These are phyloP conservation scores for Alternaria hordeiaustralica DNA, from an alignment of 2,329 filamentous ascomycete species.

Conservation along the genomic window DNA sequence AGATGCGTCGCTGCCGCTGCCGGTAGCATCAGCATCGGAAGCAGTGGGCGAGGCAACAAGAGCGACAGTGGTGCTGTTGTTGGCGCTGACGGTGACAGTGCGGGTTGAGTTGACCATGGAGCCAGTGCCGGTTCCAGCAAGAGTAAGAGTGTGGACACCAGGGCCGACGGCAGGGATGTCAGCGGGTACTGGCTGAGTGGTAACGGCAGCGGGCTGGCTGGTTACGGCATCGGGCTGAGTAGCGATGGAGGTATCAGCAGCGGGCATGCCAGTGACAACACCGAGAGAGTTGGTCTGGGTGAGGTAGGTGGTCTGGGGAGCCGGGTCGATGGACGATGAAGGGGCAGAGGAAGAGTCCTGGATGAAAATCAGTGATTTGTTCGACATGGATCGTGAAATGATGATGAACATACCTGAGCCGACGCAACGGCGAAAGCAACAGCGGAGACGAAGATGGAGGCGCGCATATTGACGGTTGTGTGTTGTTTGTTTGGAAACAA, in stretches of 20 bases:
- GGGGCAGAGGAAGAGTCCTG: constrained; percentile 6
- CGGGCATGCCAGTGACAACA: constrained; percentile 40
- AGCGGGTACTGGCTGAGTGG: constrained; percentile 34
- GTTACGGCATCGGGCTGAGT: constrained; percentile 33
- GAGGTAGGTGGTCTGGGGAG: constrained; percentile 39
- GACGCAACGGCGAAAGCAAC: constrained; percentile 38
- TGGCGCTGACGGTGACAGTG: constrained; percentile 42
- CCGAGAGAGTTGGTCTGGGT: constrained; percentile 43
- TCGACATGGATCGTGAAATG: constrained; percentile 10
- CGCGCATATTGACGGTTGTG: constrained; percentile 36
- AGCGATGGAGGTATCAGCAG: constrained; percentile 31
- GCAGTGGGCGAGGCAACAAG: constrained; percentile 18
- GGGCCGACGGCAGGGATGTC: constrained; percentile 46
- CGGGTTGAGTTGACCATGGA: constrained; percentile 37
- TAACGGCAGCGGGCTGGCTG: constrained; percentile 28
- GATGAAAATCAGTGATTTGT: constrained; percentile 2
- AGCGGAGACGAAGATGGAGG: constrained; percentile 39
- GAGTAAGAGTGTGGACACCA: constrained; percentile 44
- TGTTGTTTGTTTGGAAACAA: constrained; percentile 14
- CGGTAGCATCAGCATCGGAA: constrained; percentile 14
- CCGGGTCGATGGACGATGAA: constrained; percentile 30
- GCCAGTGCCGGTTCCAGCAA: constrained; percentile 30
- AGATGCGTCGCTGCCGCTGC: constrained; percentile 11
- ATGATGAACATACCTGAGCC: constrained; percentile 33
- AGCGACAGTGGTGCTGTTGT: constrained; percentile 44